Evolutionary conservation across 2,329 filamentous ascomycete genomes (phyloP).

Genomic region (Malbranchea cinnamomea): DNA sequence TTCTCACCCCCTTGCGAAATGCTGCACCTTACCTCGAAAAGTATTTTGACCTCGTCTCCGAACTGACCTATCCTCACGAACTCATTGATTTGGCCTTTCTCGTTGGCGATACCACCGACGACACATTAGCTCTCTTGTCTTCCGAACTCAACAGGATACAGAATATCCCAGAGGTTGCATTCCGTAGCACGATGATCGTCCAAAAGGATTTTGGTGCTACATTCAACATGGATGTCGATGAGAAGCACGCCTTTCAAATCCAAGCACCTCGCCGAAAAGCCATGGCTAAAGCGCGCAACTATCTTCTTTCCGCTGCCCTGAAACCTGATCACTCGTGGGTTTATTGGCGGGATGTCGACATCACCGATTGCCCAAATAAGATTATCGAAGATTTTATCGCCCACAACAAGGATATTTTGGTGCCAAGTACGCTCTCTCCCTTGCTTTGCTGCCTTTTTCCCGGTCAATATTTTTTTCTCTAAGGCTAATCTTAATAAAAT

Average conservation of each 20-base stretch:
- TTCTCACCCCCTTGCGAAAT: slow-evolving; percentile 86
- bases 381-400: slow-evolving; percentile 93
- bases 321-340: slow-evolving; percentile 97
- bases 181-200: slow-evolving; percentile 70
- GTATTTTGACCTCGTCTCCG: slow-evolving; percentile 83
- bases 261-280: slow-evolving; percentile 82
- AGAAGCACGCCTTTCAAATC: slow-evolving; percentile 71
- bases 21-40: slow-evolving; percentile 67
- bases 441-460: neutral
- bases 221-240: slow-evolving; percentile 59
- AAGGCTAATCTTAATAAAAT: slow-evolving; percentile 8
- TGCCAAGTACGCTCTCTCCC: slow-evolving; percentile 59
- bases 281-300: slow-evolving; percentile 84
- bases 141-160: slow-evolving; percentile 82
- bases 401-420: slow-evolving; percentile 82
- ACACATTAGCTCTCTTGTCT: slow-evolving; percentile 74
- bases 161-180: slow-evolving; percentile 54
- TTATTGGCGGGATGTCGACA: slow-evolving; percentile 96
- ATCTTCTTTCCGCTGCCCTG: slow-evolving; percentile 66
- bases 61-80: slow-evolving; percentile 85
- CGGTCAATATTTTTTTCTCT: slow-evolving; percentile 9
- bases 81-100: slow-evolving; percentile 92
- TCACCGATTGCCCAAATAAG: slow-evolving; percentile 70
- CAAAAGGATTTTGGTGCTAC: slow-evolving; percentile 78
- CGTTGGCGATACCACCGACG: slow-evolving; percentile 79